These are phyloP conservation scores for Parachaetomium inaequale DNA, from an alignment of 495 filamentous ascomycete species.

Conservation along the genomic window DNA sequence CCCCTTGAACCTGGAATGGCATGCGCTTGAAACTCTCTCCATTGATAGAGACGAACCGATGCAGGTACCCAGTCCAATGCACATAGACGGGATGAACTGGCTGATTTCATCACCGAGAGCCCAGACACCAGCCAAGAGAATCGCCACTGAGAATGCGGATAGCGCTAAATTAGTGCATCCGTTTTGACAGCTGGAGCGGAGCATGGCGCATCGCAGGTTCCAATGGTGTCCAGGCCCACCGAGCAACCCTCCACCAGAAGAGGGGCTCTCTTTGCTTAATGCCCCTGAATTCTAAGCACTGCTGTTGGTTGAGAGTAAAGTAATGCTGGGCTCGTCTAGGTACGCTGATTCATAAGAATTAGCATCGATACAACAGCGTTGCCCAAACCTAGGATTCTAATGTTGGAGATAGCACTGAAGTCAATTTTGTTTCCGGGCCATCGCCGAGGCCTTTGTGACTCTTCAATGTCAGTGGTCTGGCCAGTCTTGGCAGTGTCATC, in stretches of 20 bases:
- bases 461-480: neutral
- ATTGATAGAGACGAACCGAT: neutral
- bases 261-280: neutral
- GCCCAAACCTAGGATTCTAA: no score
- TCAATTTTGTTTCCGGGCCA: neutral
- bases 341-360: no score
- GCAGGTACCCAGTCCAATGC: no score
- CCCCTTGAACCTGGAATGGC: no score
- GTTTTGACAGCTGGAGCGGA: conserved; percentile 7
- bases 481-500: neutral
- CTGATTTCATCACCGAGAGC: neutral
- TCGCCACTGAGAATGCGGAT: conserved; percentile 1
- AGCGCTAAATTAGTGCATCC: conserved; percentile 1
- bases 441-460: neutral
- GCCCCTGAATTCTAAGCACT: neutral
- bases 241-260: neutral
- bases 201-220: neutral
- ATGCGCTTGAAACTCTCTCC: no score
- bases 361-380: no score
- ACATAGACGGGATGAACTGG: no score
- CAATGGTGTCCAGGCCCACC: neutral
- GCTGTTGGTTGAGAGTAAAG: neutral
- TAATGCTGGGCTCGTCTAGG: no score
- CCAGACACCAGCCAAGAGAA: neutral
- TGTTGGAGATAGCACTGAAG: no score